A percentile compares a stretch with the other conserved stretches of the same genome.
Conservation (phyloP, 2,329 filamentous ascomycete species). For the Kalmusia sp. region DNA sequence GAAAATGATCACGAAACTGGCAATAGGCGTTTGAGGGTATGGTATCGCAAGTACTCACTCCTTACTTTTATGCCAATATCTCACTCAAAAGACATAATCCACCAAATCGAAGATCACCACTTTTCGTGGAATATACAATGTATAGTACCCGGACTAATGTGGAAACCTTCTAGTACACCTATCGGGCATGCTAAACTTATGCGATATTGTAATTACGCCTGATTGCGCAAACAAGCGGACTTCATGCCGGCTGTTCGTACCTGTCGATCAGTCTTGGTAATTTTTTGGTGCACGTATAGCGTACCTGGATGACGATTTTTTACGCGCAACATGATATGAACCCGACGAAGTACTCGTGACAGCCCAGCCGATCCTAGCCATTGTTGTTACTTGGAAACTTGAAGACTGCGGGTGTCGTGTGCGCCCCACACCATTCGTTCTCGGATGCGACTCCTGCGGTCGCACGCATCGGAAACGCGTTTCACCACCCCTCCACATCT, state of each 20-base stretch:
- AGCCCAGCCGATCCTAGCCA: slow-evolving; percentile 2
- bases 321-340: not conserved
- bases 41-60: no score
- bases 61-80: no score
- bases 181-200: not conserved
- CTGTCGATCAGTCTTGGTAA: not conserved
- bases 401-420: slow-evolving; percentile 13
- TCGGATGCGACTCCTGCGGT: slow-evolving; percentile 36
- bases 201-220: not conserved
- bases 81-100: no score
- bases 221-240: not conserved
- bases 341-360: not conserved
- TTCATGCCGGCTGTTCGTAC: not conserved
- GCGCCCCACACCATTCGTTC: slow-evolving; percentile 20
- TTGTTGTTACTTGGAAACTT: slow-evolving; percentile 2
- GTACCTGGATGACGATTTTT: not conserved
- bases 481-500: slow-evolving; percentile 33
- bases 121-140: no score
- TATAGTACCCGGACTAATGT: not conserved
- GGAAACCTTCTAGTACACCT: not conserved
- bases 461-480: slow-evolving; percentile 37
- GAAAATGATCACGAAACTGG: no score
- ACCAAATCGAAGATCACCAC: no score
- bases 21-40: no score
- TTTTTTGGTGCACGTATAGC: not conserved